These are phyloP conservation scores for Metarhizium sp. DNA, from an alignment of 2,329 filamentous ascomycete genomes.

Conservation along the genomic window DNA sequence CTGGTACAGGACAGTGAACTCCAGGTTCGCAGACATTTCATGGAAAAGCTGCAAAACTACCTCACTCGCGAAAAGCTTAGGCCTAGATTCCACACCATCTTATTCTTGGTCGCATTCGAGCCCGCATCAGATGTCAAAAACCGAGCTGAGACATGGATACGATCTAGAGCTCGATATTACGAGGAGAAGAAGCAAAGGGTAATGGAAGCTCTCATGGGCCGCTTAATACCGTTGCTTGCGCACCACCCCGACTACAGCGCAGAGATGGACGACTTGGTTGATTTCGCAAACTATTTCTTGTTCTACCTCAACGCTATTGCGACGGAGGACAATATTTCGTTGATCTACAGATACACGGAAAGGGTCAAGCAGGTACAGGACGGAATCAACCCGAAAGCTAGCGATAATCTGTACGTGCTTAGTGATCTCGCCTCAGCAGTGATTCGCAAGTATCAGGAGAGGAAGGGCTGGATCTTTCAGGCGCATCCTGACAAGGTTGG, in stretches of 20 bases:
- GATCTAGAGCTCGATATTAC: constrained; percentile 65
- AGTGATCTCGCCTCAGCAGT: constrained; percentile 79
- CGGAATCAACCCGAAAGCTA: constrained; percentile 56
- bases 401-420: constrained; percentile 72
- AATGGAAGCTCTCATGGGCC: constrained; percentile 73
- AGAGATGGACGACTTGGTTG: constrained; percentile 58
- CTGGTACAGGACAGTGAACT: constrained; percentile 69
- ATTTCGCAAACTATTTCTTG: constrained; percentile 81
- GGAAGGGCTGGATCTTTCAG: constrained; percentile 77
- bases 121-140: constrained; percentile 64
- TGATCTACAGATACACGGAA: constrained; percentile 89
- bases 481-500: constrained; percentile 74
- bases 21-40: constrained; percentile 68
- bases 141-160: constrained; percentile 78
- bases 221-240: constrained; percentile 78
- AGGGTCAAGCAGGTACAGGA: constrained; percentile 86
- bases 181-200: constrained; percentile 47
- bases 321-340: constrained; percentile 74
- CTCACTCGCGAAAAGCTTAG: constrained; percentile 63
- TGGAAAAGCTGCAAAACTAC: constrained; percentile 84
- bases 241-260: constrained; percentile 85
- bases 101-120: constrained; percentile 89
- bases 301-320: constrained; percentile 81
- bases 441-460: constrained; percentile 78
- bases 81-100: constrained; percentile 74